These are phyloP conservation scores for Dictyostelium discoideum DNA, from an alignment of 78 protist genomes.

Conservation along the genomic window DNA sequence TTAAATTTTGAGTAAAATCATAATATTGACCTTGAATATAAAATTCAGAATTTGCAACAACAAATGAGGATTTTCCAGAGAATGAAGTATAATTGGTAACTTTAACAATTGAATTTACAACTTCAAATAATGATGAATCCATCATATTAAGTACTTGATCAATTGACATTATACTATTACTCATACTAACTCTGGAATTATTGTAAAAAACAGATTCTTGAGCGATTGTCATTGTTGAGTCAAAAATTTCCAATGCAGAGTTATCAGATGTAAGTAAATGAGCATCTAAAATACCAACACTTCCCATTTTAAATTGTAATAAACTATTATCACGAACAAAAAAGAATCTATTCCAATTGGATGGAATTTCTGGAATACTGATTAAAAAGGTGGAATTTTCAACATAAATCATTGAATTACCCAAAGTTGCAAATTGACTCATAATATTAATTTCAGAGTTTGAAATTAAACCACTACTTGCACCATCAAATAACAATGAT, in stretches of 20 bases:
- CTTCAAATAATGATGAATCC: neutral
- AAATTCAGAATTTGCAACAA: neutral
- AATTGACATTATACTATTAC: neutral
- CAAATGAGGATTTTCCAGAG: neutral
- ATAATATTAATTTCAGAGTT: neutral
- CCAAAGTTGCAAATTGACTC: neutral
- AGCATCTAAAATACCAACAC: neutral
- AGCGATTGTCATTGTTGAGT: neutral
- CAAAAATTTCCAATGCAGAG: neutral
- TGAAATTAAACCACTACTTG: neutral
- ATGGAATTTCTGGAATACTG: neutral
- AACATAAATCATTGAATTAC: neutral
- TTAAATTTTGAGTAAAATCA: neutral
- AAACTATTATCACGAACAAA: neutral
- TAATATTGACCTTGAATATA: neutral
- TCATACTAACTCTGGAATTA: neutral
- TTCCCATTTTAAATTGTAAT: neutral
- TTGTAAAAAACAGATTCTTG: neutral
- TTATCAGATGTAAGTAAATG: neutral
- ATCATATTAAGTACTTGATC: neutral
- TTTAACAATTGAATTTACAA: neutral
- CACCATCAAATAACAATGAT: neutral
- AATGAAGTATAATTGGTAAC: neutral
- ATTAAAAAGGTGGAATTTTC: neutral
- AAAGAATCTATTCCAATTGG: neutral